A percentile compares a stretch with the other conserved stretches of the same genome.
phyloP scores from a whole-genome alignment of 805 yeast species.

The Limtongozyma cylindracea region DNA sequence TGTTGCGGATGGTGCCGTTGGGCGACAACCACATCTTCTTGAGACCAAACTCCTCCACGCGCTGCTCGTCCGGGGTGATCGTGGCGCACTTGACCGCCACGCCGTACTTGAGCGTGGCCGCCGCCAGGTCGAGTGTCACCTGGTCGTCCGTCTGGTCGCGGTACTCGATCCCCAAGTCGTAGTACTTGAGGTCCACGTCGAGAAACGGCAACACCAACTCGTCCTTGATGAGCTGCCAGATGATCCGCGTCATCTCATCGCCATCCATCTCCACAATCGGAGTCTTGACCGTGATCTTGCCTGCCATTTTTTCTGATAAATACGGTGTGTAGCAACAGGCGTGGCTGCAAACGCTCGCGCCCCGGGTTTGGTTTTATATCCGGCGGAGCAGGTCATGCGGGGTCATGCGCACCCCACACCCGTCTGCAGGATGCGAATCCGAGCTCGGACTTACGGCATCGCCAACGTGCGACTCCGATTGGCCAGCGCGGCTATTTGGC shows the following conservation, averaged over 20 bases:
- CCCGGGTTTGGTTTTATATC: too few relatives aligned
- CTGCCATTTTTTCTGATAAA: too few relatives aligned
- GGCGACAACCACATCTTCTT: conserved; percentile 76
- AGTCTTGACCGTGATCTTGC: conserved; percentile 45
- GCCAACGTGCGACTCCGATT: too few relatives aligned
- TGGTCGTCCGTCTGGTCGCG: conserved; percentile 52
- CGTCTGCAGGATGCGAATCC: too few relatives aligned
- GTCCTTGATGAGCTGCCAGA: conserved; percentile 53
- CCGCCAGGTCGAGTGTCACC: conserved; percentile 56
- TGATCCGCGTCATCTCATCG: conserved; percentile 72
- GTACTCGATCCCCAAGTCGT: conserved; percentile 41
- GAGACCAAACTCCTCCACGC: conserved; percentile 50
- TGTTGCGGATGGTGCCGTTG: conserved; percentile 65
- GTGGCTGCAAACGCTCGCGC: too few relatives aligned
- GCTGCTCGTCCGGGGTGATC: conserved; percentile 61
- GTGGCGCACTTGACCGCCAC: conserved; percentile 76
- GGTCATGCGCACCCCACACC: too few relatives aligned
- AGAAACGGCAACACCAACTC: conserved; percentile 43
- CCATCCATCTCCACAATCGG: conserved; percentile 69
- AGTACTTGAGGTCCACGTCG: conserved; percentile 52
- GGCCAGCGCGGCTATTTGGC: too few relatives aligned
- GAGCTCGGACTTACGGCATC: too few relatives aligned
- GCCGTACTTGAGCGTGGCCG: conserved; percentile 48
- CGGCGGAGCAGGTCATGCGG: too few relatives aligned
- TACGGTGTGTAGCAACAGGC: too few relatives aligned